Conservation (phyloP, 1,284 basidiomycete species). For the Apiotrichum brassicae region DNA sequence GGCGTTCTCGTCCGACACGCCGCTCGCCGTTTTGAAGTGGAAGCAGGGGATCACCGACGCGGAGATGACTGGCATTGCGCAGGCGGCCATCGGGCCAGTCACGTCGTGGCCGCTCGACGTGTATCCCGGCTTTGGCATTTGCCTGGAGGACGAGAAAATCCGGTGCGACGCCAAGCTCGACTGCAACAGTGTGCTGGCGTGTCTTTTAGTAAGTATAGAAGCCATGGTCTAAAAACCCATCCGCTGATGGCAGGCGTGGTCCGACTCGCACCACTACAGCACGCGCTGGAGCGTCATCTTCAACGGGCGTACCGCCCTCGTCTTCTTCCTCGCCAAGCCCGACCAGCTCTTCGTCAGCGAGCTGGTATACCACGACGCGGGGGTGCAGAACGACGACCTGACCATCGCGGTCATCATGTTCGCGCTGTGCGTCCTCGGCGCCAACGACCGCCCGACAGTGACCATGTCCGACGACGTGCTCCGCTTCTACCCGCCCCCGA, state of each 20-base stretch:
- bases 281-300: slow-evolving; percentile 11
- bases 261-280: slow-evolving; percentile 9
- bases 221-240: too few relatives aligned
- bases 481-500: background rate
- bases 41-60: slow-evolving; percentile 1
- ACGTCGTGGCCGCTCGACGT: slow-evolving; percentile 2
- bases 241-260: slow-evolving; percentile 8
- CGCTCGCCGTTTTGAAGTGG: slow-evolving; percentile 1
- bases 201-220: slow-evolving; percentile 4
- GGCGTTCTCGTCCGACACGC: background rate
- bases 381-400: background rate
- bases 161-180: background rate
- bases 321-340: slow-evolving; percentile 11
- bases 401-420: slow-evolving; percentile 6
- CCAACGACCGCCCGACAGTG: slow-evolving; percentile 2
- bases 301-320: slow-evolving; percentile 7
- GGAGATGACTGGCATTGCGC: background rate
- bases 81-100: background rate
- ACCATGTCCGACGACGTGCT: slow-evolving; percentile 6
- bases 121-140: slow-evolving; percentile 3
- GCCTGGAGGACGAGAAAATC: background rate
- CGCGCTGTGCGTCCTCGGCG: slow-evolving; percentile 2
- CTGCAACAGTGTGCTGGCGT: background rate
- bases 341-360: slow-evolving; percentile 7
- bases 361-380: slow-evolving; percentile 4